Conservation (phyloP, 495 filamentous ascomycete species). For the Coniosporium apollinis region DNA sequence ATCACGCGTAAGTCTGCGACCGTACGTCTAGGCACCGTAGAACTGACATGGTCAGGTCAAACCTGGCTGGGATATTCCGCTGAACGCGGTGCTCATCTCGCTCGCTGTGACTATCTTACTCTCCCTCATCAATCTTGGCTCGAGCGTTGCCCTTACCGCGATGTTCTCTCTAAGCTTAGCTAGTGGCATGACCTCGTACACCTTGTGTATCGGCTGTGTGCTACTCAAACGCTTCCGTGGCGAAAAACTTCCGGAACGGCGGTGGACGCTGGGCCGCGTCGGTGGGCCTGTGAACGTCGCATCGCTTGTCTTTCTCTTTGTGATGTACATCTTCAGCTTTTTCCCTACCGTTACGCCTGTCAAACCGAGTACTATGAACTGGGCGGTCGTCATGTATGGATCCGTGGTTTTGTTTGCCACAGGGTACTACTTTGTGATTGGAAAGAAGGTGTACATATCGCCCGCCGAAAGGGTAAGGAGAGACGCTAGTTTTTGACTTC, state of each 20-base stretch:
- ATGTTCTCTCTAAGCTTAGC: background rate
- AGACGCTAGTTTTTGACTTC: too few species aligned
- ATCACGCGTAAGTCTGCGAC: background rate
- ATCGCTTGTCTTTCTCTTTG: constrained; percentile 2
- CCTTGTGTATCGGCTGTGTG: background rate
- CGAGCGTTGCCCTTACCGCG: constrained; percentile 5
- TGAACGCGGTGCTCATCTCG: constrained; percentile 5
- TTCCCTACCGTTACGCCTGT: constrained; percentile 5
- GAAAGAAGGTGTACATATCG: constrained; percentile 1
- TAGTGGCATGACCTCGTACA: background rate
- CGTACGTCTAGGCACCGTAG: background rate
- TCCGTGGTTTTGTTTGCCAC: constrained; percentile 2
- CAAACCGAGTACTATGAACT: constrained; percentile 8
- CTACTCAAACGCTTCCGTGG: background rate
- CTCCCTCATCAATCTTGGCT: constrained; percentile 11
- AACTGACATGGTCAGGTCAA: background rate
- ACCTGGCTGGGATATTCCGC: constrained; percentile 6
- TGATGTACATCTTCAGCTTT: constrained; percentile 9
- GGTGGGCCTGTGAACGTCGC: constrained; percentile 4
- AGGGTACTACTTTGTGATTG: constrained; percentile 4
- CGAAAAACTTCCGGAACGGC: background rate
- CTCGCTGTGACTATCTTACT: constrained; percentile 3
- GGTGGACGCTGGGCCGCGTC: constrained; percentile 1
- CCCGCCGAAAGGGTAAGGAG: background rate
- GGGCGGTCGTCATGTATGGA: constrained; percentile 4